Percentiles rank a stretch among this genome's conserved stretches.
Conservation (phyloP, 1,284 basidiomycete species). For the Singerocomus inundabilis region DNA sequence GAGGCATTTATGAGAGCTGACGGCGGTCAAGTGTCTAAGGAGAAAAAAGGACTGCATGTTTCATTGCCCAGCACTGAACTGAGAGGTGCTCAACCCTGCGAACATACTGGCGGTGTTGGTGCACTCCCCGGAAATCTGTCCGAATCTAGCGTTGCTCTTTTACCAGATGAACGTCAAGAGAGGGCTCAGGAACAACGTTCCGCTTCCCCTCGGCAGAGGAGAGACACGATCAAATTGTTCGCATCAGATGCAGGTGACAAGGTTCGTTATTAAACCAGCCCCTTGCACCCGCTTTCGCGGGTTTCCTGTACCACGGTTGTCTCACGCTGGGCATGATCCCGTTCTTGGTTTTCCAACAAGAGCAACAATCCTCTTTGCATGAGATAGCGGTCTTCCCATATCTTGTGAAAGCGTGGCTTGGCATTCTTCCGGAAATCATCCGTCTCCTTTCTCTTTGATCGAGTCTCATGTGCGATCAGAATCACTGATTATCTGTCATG, state of each 20-base stretch:
- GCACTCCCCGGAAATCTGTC: slow-evolving; percentile 32
- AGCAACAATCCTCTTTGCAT: background rate
- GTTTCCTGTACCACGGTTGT: background rate
- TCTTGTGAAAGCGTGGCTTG: background rate
- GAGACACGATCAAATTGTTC: slow-evolving; percentile 20
- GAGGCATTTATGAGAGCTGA: slow-evolving; percentile 1
- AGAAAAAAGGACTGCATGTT: background rate
- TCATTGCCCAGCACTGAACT: slow-evolving; percentile 31
- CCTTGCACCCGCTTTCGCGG: background rate
- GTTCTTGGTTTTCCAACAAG: background rate
- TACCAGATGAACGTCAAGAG: slow-evolving; percentile 33
- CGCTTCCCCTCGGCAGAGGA: slow-evolving; percentile 11
- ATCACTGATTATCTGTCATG: slow-evolving; percentile 10
- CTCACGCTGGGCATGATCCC: background rate
- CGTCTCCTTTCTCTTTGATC: background rate
- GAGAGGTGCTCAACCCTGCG: slow-evolving; percentile 27
- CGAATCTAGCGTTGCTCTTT: slow-evolving; percentile 32
- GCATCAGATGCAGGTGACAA: slow-evolving; percentile 9
- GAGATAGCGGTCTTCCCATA: background rate
- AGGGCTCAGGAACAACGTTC: background rate
- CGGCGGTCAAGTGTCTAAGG: slow-evolving; percentile 3
- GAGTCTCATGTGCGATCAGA: background rate
- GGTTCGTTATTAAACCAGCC: slow-evolving; percentile 18
- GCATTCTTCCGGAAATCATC: background rate
- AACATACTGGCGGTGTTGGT: slow-evolving; percentile 29